Conservation (phyloP, 768 basidiomycete species). For the Boletus subparvulus region DNA sequence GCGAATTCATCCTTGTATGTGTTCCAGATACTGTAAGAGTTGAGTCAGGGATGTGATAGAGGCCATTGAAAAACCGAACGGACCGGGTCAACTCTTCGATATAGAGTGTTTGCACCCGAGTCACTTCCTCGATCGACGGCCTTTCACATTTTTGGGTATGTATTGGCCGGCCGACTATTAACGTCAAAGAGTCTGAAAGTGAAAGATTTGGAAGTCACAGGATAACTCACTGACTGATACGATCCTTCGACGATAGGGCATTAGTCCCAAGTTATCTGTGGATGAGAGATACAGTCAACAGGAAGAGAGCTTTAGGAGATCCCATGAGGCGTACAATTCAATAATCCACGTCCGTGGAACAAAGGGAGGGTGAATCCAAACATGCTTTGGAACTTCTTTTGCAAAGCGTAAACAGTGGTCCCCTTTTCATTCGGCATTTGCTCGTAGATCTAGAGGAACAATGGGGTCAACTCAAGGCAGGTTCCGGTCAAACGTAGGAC, state of each 20-base stretch:
- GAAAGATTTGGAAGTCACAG: neutral
- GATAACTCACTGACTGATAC: constrained; percentile 88
- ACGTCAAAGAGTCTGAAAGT: neutral
- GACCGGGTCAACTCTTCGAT: constrained; percentile 91
- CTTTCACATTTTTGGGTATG: constrained; percentile 72
- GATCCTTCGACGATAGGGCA: constrained; percentile 94
- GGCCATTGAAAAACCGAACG: constrained; percentile 24
- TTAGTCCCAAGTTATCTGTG: constrained; percentile 87
- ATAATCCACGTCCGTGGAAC: constrained; percentile 93
- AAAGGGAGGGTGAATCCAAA: constrained; percentile 97
- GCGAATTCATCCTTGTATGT: constrained; percentile 95
- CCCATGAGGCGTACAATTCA: constrained; percentile 75
- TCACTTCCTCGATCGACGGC: constrained; percentile 80
- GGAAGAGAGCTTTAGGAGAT: neutral
- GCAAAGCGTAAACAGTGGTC: constrained; percentile 79
- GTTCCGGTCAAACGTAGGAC: constrained; percentile 10
- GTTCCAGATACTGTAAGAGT: constrained; percentile 79
- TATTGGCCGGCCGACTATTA: constrained; percentile 84
- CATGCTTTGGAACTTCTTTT: constrained; percentile 86
- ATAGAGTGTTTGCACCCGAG: constrained; percentile 77
- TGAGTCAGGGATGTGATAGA: constrained; percentile 5
- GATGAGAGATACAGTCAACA: neutral
- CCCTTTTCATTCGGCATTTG: constrained; percentile 97
- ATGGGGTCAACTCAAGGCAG: neutral
- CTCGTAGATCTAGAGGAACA: constrained; percentile 73